These are phyloP conservation scores for Xylariaceae sp. DNA, from an alignment of 2,329 filamentous ascomycete genomes.

Conservation along the genomic window DNA sequence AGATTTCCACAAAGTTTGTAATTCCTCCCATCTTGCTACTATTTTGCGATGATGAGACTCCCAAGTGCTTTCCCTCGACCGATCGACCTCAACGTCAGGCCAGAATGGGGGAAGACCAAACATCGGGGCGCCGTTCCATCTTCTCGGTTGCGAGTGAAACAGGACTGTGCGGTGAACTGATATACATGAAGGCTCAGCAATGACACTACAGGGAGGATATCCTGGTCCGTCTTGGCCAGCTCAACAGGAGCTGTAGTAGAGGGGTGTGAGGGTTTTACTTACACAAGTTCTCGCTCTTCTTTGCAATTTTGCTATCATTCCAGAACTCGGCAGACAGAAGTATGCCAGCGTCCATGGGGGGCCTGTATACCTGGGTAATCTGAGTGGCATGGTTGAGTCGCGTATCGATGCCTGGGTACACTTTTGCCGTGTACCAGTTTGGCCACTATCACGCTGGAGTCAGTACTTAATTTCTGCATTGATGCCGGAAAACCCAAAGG, in stretches of 20 bases:
- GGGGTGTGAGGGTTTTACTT: background rate
- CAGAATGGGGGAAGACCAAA: background rate
- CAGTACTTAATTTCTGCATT: background rate
- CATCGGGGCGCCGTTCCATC: background rate
- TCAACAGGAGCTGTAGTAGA: background rate
- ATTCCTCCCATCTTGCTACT: background rate
- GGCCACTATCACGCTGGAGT: background rate
- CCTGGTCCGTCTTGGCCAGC: background rate
- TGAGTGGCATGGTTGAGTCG: background rate
- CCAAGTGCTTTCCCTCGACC: background rate
- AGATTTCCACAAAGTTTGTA: background rate
- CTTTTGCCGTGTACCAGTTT: background rate
- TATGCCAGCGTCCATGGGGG: background rate
- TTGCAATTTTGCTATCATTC: background rate
- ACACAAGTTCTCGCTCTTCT: background rate
- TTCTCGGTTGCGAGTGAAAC: background rate
- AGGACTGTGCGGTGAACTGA: background rate
- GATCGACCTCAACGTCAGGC: background rate
- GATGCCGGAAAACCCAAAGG: background rate
- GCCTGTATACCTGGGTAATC: background rate
- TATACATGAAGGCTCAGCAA: background rate
- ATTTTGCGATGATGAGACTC: background rate
- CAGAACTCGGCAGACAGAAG: background rate
- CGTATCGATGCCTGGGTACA: background rate
- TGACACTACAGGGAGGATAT: background rate